Evolutionary conservation across 176 grass and related monocot genomes (phyloP), one percentile per base, ranked within the genome.

Genomic region (Neostapfia colusana): DNA sequence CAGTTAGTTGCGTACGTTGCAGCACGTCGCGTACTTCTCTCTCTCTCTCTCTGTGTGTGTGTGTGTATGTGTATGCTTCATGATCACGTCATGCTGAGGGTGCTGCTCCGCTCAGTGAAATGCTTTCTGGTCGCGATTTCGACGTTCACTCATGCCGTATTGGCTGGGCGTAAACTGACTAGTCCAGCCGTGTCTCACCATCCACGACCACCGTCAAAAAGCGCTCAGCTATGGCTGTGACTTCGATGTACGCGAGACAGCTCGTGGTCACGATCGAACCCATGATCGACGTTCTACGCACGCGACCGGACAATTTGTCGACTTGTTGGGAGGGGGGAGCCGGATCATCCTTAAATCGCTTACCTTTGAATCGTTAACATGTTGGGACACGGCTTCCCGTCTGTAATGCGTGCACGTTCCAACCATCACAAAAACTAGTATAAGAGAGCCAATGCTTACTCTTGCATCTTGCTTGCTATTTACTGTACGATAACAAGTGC

Each of bases 71-170:
- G 24, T n/a, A 9, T 57, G 76, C 75, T 88, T 88, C 86, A 80
- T 42, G 55, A 75, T 84, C 81, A 63, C 86, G 86, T 80, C 86
- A 84, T 70, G 81, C 70, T 84, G 81, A 82, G 81, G 50, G 39
- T 57, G 46, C 13, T 25, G 41, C 36, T 49, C 12, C 23, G 65
- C 48, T 35, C 27, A 11, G 67, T n/a, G 0, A 27, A n/a, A 21
- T 50, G 27, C 17, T n/a, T 28, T 10, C 1, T 5, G 45, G 23
- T 13, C 27, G 67, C 15, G 8, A 70, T 34, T 34, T 31, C 15
- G 44, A 34, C 45, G 25, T 50, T 31, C 42, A 23, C 17, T 38
- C 40, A 15, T 45, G 43, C 67, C 44, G 67, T 70, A 24, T 28
- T 63, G 43, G 25, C 31, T 46, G 82, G 63, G 21, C 8, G 27